Evolutionary conservation across 2,329 filamentous ascomycete species (phyloP), one percentile per base, ranked within the genome.

Genomic region (Didymella lethalis): DNA sequence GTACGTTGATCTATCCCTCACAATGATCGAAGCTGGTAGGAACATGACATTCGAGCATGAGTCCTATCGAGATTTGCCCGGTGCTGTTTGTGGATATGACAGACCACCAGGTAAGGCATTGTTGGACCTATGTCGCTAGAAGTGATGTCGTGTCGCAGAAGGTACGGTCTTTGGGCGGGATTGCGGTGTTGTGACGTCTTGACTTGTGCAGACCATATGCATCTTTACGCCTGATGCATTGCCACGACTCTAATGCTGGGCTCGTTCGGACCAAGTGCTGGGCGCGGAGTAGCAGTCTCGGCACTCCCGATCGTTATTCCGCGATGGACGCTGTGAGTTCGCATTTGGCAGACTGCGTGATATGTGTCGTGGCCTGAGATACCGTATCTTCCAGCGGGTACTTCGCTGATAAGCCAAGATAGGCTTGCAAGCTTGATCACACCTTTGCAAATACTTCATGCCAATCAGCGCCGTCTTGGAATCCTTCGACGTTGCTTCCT

Each of bases 1-100:
- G 65, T 7, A 70, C 64, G 34, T 59, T 66, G 16, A 23, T 23
- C 23, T 23, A 23, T 23, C 23, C 23, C 23, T 23, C 23, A 23
- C 23, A 23, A 23, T 23, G 3, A 23, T 2, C 31, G 12, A 32
- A 32, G 31, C 11, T 32, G 31, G 11, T 5, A 31, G 29, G 11
- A 32, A 32, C 31, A 16, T 32, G 12, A 32, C 14, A 16, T 14
- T 4, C 16, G 16, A 18, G 16, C 34, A 38, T 18, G 16, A 38
- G 4, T 7, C 18, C 16, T 7, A 38, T 38, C 18, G n/a, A 18
- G n/a, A 18, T 7, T 38, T 10, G n/a, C 16, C 16, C 3, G 3
- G 7, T 38, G 6, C 18, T 18, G 34, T 18, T 18, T 18, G 8
- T 38, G 3, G 2, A 7, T 16, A 2, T 14, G 16, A 7, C 7